A percentile compares a stretch with the other conserved stretches of the same genome.
These are phyloP conservation scores for Pythium aphanidermatum DNA, from an alignment of 352 stramenopile species.

Conservation along the genomic window DNA sequence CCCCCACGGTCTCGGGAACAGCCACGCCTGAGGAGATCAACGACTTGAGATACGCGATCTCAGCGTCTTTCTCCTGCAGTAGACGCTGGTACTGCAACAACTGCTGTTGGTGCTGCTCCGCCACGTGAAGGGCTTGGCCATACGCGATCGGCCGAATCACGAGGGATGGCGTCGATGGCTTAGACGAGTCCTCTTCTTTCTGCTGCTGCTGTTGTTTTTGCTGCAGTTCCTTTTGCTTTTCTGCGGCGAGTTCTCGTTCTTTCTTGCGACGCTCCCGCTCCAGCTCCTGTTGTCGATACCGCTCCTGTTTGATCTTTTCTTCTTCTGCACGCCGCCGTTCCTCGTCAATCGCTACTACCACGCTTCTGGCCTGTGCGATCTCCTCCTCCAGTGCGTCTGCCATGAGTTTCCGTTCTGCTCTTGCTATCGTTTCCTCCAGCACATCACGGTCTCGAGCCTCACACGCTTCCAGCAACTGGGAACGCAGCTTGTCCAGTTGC, in stretches of 20 bases:
- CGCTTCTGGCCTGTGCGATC: conserved; percentile 31
- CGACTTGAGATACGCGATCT: conserved; percentile 58
- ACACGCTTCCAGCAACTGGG: conserved; percentile 35
- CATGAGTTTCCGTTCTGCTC: conserved; percentile 75
- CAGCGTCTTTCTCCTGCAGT: conserved; percentile 57
- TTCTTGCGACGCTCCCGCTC: conserved; percentile 10
- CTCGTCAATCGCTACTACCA: conserved; percentile 34
- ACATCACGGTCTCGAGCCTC: conserved; percentile 29
- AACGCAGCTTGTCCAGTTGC: conserved; percentile 64
- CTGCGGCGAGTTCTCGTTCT: too few species aligned
- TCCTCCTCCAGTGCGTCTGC: conserved; percentile 52
- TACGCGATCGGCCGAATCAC: conserved; percentile 71
- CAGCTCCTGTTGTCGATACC: conserved; percentile 27
- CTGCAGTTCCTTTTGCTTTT: neutral
- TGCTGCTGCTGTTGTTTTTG: conserved; percentile 5
- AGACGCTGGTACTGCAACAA: conserved; percentile 48
- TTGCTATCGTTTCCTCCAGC: conserved; percentile 58
- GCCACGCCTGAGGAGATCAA: too few species aligned
- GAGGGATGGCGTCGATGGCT: conserved; percentile 27
- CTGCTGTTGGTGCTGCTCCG: conserved; percentile 60
- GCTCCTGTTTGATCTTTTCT: conserved; percentile 13
- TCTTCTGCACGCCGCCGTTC: conserved; percentile 15
- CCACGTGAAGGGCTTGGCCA: conserved; percentile 54
- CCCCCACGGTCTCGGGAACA: conserved; percentile 1
- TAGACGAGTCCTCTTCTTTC: conserved; percentile 1